Base-by-base conservation (phyloP, 371 early-diverging fungal genomes). In the Mucor mucedo region DNA sequence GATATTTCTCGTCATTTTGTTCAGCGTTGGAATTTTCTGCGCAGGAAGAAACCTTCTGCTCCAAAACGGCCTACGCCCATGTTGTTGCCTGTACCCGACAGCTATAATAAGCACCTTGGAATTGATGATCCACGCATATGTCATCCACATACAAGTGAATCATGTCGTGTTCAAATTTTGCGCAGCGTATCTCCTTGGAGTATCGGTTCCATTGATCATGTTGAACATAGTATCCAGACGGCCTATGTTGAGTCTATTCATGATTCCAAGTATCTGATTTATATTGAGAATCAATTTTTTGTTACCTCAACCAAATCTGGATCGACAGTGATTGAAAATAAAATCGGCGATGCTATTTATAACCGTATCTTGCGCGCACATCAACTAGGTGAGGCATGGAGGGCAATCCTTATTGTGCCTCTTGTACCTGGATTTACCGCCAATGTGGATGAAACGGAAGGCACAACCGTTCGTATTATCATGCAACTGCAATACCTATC, bases 251-350 rank as follows among this genome's bases (percentile, higher is more conserved):
- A 85, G 40, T 69, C 79, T 52, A 96, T 96, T 59, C 71, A 71
- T 48, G 75, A 79, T n/a, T 83, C 96, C 4, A 75, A 92, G 73
- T 84, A 92, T 61, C 91, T 89, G 67, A 82, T 96, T 45, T 96
- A 96, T 76, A 96, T 96, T 49, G 77, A 76, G 55, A 76, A 96
- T 68, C 96, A 96, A 71, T 95, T 96, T 74, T 96, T 96, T 75
- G 87, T 83, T 13, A 79, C 80, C 5, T 58, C 76, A 1, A 72
- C 73, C 11, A 61, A 71, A 38, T 40, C 35, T 9, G 75, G 75
- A 9, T 61, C 47, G 5, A 69, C 84, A 11, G 78, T 82, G 14
- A 79, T 94, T 74, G 85, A 89, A 62, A 90, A 91, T 69, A 80
- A 70, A 30, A 86, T 94, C 44, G 95, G 91, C 6, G 73, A 84